Base-by-base conservation (phyloP, 495 filamentous ascomycete genomes). In the Penicillium canariense region DNA sequence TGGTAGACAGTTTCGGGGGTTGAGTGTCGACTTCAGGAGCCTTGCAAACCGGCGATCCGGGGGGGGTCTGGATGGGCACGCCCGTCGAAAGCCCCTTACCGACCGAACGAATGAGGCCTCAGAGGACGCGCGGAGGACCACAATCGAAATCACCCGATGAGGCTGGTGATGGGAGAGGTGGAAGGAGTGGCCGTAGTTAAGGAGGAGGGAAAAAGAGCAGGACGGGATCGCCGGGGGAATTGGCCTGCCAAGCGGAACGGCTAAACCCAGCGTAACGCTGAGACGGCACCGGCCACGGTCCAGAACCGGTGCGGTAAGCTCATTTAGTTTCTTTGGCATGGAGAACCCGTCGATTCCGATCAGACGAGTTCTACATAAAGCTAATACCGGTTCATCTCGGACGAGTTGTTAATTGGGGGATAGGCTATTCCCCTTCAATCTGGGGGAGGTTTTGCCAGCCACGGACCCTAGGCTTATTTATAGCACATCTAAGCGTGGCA, bases 101-200 rank as follows among this genome's bases (percentile, higher is more conserved):
- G 56, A 65, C 60, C 60, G 52, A 62, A 68, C 62, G 65, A 68
- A 62, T 65, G 65, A 63, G 62, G 65, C 56, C 57, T 57, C 23
- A 54, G 54, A 59, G 55, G 56, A 56, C 45, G 59, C 57, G 57
- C 59, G 45, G 23, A 48, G 11, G 30, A 39, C 42, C 49, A 56
- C 48, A 44, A 17, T 23, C 15, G 35, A 7, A n/a, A 48, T 30
- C 28, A 32, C 3, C 20, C 34, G 38, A 20, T 6, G 44, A 55
- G n/a, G 4, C 22, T 42, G 20, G 20, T 42, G 44, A 40, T 55
- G 25, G 28, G 18, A 34, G 38, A 39, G 45, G 46, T 8, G 39
- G 48, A 47, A 23, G 25, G 28, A 42, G 52, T 27, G 44, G 55
- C 2, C 11, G 42, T n/a, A 50, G 35, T 43, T 34, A 27, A 46